Percentiles rank a stretch among this genome's conserved stretches.
phyloP scores from a whole-genome alignment of 2,329 filamentous ascomycete genomes.

The Blastomyces parvus region DNA sequence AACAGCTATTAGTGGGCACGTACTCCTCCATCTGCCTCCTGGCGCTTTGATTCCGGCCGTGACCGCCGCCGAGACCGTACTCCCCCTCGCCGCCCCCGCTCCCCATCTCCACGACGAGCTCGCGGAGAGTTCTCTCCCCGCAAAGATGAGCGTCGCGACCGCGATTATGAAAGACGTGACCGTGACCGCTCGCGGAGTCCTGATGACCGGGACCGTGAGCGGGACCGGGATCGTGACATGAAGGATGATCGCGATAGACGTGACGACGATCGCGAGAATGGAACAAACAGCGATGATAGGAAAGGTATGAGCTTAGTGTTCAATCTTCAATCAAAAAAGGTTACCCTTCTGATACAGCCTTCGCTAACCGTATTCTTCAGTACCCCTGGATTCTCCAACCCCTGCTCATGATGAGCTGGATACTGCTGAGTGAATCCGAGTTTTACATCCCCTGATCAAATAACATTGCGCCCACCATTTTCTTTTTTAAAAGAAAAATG shows the following conservation, averaged over 20 bases:
- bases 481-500: neutral
- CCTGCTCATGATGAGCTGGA: constrained; percentile 90
- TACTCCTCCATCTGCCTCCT: constrained; percentile 93
- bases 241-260: constrained; percentile 63
- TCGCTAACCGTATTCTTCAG: constrained; percentile 24
- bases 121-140: constrained; percentile 70
- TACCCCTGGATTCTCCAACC: constrained; percentile 63
- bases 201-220: constrained; percentile 58
- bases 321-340: constrained; percentile 13
- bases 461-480: neutral
- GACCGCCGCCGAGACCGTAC: constrained; percentile 60
- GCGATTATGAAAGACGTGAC: constrained; percentile 60
- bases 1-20: constrained; percentile 72
- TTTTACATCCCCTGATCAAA: constrained; percentile 13
- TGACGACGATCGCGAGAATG: constrained; percentile 62
- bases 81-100: constrained; percentile 61
- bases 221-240: constrained; percentile 50
- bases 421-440: constrained; percentile 62
- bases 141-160: constrained; percentile 76
- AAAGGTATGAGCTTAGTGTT: constrained; percentile 54
- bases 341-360: constrained; percentile 12
- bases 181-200: constrained; percentile 62
- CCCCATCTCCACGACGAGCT: constrained; percentile 48
- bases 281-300: constrained; percentile 74
- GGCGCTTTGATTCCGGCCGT: constrained; percentile 91